These are phyloP conservation scores for Hevea brasiliensis DNA, from an alignment of 345 rosid genomes.

Conservation along the genomic window DNA sequence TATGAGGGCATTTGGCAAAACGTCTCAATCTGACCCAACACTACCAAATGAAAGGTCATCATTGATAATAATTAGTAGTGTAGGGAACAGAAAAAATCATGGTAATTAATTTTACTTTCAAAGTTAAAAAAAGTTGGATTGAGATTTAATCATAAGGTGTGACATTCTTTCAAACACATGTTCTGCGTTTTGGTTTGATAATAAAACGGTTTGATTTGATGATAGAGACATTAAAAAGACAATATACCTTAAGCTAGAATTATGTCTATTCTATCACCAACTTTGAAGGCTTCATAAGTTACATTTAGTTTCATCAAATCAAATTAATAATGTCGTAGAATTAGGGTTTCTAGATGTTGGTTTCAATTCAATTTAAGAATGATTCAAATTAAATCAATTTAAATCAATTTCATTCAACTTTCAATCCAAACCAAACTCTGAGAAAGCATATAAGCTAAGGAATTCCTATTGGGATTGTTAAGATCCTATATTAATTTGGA, in stretches of 20 bases:
- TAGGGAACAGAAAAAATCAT: slow-evolving; percentile 9
- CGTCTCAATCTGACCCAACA: slow-evolving; percentile 42
- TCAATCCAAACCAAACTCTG: no score
- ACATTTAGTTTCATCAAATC: neutral
- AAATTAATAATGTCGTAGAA: neutral
- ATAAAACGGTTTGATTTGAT: neutral
- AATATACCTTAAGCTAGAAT: slow-evolving; percentile 11
- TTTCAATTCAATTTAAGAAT: no score
- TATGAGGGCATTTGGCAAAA: slow-evolving; percentile 34
- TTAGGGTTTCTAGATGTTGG: no score
- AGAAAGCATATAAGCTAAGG: no score
- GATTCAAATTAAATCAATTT: no score
- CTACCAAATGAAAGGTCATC: slow-evolving; percentile 35
- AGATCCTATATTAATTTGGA: no score
- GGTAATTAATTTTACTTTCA: neutral
- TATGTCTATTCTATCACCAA: slow-evolving; percentile 29
- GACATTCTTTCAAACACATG: slow-evolving; percentile 25
- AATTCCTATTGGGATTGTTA: no score
- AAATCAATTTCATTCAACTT: no score
- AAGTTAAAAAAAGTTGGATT: slow-evolving; percentile 19
- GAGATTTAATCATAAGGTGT: slow-evolving; percentile 31
- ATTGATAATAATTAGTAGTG: slow-evolving; percentile 10
- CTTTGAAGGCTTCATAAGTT: slow-evolving; percentile 18
- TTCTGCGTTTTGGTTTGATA: slow-evolving; percentile 19
- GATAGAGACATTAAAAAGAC: slow-evolving; percentile 23